Base-by-base conservation (phyloP, 2,329 filamentous ascomycete species). In the Cercospora janseana region DNA sequence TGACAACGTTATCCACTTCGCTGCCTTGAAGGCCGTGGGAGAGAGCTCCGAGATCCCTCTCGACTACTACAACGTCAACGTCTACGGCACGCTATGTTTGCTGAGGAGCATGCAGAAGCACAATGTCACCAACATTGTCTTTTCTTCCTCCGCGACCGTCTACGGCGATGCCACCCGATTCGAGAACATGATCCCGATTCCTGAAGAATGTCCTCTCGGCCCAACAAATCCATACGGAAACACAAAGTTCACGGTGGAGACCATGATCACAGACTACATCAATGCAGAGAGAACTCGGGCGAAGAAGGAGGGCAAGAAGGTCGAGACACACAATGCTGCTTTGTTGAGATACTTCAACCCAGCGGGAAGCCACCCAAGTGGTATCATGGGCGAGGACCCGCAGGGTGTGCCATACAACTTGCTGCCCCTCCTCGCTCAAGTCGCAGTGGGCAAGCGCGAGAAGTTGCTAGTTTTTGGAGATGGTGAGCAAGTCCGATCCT, bases 1-100 rank as follows among this genome's bases (percentile, higher is more conserved):
- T 66, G 90, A 96, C 79, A 95, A 88, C 69, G 93, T 97, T 60
- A 97, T 98, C 65, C 93, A 98, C 78, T 98, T 98, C 69, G 94
- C 93, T 58, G 93, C 93, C 18, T 80, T 98, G 62, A 98, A 98
- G 89, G 92, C 94, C 38, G 93, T 98, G 54, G 93, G 93, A 66
- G 92, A 98, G 75, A 97, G 92, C 46, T 83, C 80, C 66, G 88
- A 95, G 72, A 94, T 89, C 57, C 93, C 93, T 37, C 83, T 97
- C 67, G 91, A 96, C 74, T 98, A 98, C 82, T 98, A 96, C 79
- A 82, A 87, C 63, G 88, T 95, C 77, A 98, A 98, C 70, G 93
- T 97, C 55, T 86, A 86, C 68, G 94, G 93, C 70, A 93, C 89
- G 64, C 85, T 98, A 65, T 79, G 84, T 63, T 86, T 98, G 40